Base-by-base conservation (phyloP, 441 rosid species). In the Gossypium lobatum region DNA sequence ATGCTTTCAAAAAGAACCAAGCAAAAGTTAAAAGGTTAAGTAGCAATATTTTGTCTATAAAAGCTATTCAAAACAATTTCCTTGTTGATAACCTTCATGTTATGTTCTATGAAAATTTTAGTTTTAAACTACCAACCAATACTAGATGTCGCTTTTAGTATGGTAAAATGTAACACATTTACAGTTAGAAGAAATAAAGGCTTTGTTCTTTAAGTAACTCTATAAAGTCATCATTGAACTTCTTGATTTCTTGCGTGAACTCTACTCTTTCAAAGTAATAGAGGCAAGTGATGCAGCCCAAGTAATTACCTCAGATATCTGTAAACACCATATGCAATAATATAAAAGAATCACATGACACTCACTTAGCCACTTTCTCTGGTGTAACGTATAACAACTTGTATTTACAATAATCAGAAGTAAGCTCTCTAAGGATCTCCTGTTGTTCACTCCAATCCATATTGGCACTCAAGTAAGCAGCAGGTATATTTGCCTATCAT, bases 381-480 rank as follows among this genome's bases (percentile, higher is more conserved):
- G 99, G 99, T 8, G 99, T 95, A 77, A 93, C 98, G 78, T 90
- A 95, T 79, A 95, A 80, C 78, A 95, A 78, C 87, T 83, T 95
- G 88, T 83, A 95, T 85, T 88, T 91, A 67, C 93, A 89, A 79
- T 82, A 83, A 85, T 91, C 97, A 58, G 92, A 87, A 77, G 80
- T 82, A 75, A 95, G 88, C 84, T 95, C 99, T 80, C 92, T 87
- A 76, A 91, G 78, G 82, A 95, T 95, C 82, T 89, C 89, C 81
- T 93, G 93, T 78, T 95, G 99, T 80, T 91, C 98, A 77, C 84
- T 75, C 99, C 99, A 95, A 77, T 91, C 99, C 98, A 93, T 88
- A 78, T 77, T 85, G 66, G 95, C 97, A 85, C 96, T 95, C 76
- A 95, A 81, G 84, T 89, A 95, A 79, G 99, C 83, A 73, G 99